Conservation (phyloP, 192 early-diverging fungal species). For the Entophlyctis luteolus region DNA sequence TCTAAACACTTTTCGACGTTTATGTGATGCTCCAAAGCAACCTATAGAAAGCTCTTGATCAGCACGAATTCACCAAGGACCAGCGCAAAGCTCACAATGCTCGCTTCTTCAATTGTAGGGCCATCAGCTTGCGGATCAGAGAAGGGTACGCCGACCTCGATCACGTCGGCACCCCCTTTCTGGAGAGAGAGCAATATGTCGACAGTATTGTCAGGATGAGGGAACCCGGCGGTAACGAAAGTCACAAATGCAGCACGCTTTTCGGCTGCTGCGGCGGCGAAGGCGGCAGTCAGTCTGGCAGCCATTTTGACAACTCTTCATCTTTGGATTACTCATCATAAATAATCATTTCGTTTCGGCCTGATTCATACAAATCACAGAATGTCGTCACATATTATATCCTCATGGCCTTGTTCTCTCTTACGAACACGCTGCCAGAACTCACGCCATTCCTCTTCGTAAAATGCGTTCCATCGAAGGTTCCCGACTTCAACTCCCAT, state of each 20-base stretch:
- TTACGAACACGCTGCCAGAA: not conserved
- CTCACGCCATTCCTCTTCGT: not conserved
- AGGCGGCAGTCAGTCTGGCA: constrained; percentile 17
- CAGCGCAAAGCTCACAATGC: constrained; percentile 51
- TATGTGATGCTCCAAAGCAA: constrained; percentile 72
- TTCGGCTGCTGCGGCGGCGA: constrained; percentile 23
- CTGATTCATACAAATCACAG: no score
- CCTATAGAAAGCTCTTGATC: no score
- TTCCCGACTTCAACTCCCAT: constrained; percentile 4
- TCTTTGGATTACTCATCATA: no score
- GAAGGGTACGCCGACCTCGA: constrained; percentile 97
- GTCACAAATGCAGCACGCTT: constrained; percentile 80
- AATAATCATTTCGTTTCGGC: no score
- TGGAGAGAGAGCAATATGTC: constrained; percentile 82
- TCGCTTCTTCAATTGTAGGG: constrained; percentile 92
- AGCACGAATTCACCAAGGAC: no score
- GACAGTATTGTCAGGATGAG: constrained; percentile 72
- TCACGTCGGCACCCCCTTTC: constrained; percentile 87
- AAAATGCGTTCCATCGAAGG: not conserved
- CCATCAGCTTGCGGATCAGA: constrained; percentile 98
- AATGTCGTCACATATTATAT: no score
- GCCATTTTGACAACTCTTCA: no score
- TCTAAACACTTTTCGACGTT: constrained; percentile 79
- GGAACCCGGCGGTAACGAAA: constrained; percentile 91
- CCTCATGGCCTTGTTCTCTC: no score